Conservation (phyloP, 805 yeast genomes). For the Millerozyma acaciae region DNA sequence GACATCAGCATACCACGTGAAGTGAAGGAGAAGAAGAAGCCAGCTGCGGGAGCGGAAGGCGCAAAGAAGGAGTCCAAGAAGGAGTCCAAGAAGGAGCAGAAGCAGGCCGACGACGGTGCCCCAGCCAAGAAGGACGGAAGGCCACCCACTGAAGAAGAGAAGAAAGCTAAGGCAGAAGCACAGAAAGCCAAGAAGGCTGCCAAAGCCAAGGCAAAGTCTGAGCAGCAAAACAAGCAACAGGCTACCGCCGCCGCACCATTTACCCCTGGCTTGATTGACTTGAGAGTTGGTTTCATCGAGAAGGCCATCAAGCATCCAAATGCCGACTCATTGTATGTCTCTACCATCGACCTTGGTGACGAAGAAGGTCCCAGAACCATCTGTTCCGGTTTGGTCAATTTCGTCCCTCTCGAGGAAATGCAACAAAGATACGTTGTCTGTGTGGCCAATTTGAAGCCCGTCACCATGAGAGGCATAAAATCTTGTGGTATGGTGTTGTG, state of each 20-base stretch:
- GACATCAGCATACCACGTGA: slow-evolving; percentile 72
- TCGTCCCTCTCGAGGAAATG: slow-evolving; percentile 88
- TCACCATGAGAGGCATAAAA: slow-evolving; percentile 94
- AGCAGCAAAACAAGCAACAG: slow-evolving; percentile 43
- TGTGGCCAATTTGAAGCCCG: slow-evolving; percentile 96
- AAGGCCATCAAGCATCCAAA: slow-evolving; percentile 97
- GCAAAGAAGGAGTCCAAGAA: slow-evolving; percentile 20
- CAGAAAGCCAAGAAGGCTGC: slow-evolving; percentile 61
- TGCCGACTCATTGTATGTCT: slow-evolving; percentile 94
- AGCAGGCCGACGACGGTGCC: slow-evolving; percentile 41
- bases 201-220: slow-evolving; percentile 59
- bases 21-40: slow-evolving; percentile 58
- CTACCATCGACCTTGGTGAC: slow-evolving; percentile 96
- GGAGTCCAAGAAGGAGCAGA: slow-evolving; percentile 37
- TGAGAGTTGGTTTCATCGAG: slow-evolving; percentile 94
- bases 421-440: slow-evolving; percentile 88
- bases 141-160: slow-evolving; percentile 35
- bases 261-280: slow-evolving; percentile 80
- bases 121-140: too few species aligned
- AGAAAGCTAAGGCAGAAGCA: slow-evolving; percentile 49
- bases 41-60: slow-evolving; percentile 22
- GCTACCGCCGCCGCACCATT: slow-evolving; percentile 64
- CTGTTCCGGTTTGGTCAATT: slow-evolving; percentile 92
- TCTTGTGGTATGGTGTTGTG: slow-evolving; percentile 97
- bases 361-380: slow-evolving; percentile 97